Evolutionary conservation across 257 asterid genomes (phyloP).

Genomic region (Henckelia pumila): DNA sequence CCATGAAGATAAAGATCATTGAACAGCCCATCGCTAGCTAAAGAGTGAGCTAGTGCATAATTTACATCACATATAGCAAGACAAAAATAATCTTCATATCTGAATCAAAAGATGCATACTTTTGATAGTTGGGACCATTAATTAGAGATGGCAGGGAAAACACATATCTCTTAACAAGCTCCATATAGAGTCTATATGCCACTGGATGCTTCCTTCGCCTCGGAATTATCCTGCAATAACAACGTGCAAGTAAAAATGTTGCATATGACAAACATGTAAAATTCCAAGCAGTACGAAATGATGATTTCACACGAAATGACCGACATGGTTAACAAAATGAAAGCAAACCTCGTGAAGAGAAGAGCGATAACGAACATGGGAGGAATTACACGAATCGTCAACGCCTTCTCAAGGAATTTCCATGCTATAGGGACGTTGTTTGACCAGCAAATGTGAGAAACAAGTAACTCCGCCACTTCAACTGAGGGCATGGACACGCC

Average conservation of each 20-base stretch:
- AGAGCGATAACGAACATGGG: slow-evolving; percentile 82
- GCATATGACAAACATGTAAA: no score
- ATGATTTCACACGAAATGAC: neutral
- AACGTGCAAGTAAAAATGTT: neutral
- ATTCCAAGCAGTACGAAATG: neutral
- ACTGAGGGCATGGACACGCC: slow-evolving; percentile 75
- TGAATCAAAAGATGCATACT: no score
- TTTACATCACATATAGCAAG: neutral
- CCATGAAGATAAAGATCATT: neutral
- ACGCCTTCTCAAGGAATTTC: slow-evolving; percentile 90
- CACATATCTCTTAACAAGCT: no score
- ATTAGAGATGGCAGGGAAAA: no score
- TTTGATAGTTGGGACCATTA: no score
- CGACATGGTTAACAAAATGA: neutral
- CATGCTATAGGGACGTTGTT: slow-evolving; percentile 73
- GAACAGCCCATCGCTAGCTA: neutral
- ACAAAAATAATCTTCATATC: no score
- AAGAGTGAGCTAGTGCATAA: neutral
- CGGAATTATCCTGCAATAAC: neutral
- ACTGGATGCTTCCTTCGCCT: no score
- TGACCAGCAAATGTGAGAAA: slow-evolving; percentile 82
- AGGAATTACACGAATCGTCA: slow-evolving; percentile 62
- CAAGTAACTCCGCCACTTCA: slow-evolving; percentile 71
- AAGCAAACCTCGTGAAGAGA: slow-evolving; percentile 62
- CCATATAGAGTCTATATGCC: no score